Evolutionary conservation across 1,284 basidiomycete species (phyloP).

Genomic region (Farysia itapuensis): DNA sequence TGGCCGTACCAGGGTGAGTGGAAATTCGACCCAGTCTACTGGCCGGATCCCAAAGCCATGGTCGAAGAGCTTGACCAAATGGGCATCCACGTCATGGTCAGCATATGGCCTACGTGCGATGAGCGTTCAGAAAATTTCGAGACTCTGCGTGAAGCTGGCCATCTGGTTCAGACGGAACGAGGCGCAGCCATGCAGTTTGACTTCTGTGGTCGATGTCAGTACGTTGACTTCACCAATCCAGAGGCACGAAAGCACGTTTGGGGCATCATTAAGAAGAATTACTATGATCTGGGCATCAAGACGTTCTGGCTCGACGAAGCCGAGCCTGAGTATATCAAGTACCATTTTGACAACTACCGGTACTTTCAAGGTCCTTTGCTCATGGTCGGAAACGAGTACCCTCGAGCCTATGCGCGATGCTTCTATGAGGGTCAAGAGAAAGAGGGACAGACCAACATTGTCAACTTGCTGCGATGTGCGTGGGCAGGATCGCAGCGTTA

Average conservation of each 20-base stretch:
- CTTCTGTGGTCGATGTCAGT: conserved; percentile 8
- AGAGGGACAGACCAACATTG: conserved; percentile 4
- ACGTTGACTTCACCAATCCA: conserved; percentile 16
- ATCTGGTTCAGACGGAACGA: conserved; percentile 11
- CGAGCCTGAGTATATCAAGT: conserved; percentile 16
- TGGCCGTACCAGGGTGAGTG: conserved; percentile 21
- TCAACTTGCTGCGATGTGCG: conserved; percentile 21
- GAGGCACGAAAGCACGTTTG: conserved; percentile 8
- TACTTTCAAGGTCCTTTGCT: conserved; percentile 9
- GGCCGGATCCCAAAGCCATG: conserved; percentile 23
- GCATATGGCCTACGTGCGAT: conserved; percentile 24
- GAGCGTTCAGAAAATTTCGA: conserved; percentile 12
- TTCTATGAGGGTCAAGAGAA: conserved; percentile 20
- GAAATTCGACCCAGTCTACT: conserved; percentile 14
- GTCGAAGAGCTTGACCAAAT: conserved; percentile 9
- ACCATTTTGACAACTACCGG: conserved; percentile 23
- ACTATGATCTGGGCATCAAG: conserved; percentile 10
- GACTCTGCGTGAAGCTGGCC: conserved; percentile 7
- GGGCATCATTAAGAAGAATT: conserved; percentile 9
- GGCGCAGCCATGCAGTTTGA: conserved; percentile 6
- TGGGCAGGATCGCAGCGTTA: conserved; percentile 16
- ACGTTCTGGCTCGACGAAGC: conserved; percentile 29
- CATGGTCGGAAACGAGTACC: conserved; percentile 17
- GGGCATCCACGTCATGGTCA: conserved; percentile 18
- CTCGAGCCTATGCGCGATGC: conserved; percentile 7